Conservation (phyloP, 352 stramenopile genomes). For the Phytophthora fragariae region DNA sequence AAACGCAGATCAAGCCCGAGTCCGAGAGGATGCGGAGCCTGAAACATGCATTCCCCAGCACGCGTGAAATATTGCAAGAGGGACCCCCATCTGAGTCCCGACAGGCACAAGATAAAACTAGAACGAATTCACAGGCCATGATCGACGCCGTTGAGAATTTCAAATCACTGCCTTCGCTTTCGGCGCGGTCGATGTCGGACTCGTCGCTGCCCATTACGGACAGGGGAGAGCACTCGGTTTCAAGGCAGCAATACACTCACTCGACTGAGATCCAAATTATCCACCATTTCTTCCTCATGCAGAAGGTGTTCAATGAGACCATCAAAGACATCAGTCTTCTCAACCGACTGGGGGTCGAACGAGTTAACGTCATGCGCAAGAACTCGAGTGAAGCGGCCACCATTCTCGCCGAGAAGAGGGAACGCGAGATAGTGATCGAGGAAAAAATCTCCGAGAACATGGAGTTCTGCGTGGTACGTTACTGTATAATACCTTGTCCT, state of each 20-base stretch:
- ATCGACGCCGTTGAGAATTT: constrained; percentile 6
- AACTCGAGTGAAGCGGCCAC: neutral
- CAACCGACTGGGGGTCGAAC: constrained; percentile 45
- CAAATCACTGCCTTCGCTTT: neutral
- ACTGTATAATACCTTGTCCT: neutral
- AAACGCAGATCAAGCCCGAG: constrained; percentile 17
- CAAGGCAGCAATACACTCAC: constrained; percentile 5
- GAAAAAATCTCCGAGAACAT: constrained; percentile 50
- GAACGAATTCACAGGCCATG: neutral
- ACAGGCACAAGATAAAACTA: neutral
- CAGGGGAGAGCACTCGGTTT: neutral
- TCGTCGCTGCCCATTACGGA: neutral
- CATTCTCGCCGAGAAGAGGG: constrained; percentile 10
- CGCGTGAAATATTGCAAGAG: neutral
- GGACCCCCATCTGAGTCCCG: neutral
- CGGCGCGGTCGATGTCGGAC: neutral
- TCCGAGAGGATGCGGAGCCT: constrained; percentile 7
- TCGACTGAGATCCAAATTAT: constrained; percentile 47
- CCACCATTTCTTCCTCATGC: constrained; percentile 55
- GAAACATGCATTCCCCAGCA: constrained; percentile 15
- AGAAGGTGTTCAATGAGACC: constrained; percentile 51
- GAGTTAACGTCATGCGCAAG: constrained; percentile 24
- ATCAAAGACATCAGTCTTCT: constrained; percentile 59
- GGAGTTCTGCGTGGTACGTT: constrained; percentile 48
- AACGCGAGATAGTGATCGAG: constrained; percentile 30